Conservation (phyloP, 176 grass and related monocot genomes). For the Oryza meridionalis region DNA sequence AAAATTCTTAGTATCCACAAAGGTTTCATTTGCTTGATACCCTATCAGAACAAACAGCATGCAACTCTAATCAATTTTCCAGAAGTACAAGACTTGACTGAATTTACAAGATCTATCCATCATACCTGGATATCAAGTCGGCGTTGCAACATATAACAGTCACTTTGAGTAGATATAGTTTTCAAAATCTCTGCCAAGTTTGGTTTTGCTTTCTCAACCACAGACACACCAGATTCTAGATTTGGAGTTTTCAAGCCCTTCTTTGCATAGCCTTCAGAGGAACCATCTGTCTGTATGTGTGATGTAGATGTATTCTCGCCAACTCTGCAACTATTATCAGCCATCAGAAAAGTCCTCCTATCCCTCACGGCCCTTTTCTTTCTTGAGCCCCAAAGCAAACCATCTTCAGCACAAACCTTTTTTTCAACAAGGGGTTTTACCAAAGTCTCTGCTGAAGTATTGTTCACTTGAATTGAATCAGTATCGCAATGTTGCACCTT, state of each 20-base stretch:
- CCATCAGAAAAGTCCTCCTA: slow-evolving; percentile 40
- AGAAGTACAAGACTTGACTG: neutral
- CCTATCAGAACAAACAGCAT: slow-evolving; percentile 7
- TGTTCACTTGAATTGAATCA: slow-evolving; percentile 47
- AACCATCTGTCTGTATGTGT: slow-evolving; percentile 43
- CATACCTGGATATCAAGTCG: slow-evolving; percentile 80
- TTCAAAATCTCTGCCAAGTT: slow-evolving; percentile 64
- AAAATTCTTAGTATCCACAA: slow-evolving; percentile 4
- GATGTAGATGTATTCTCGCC: slow-evolving; percentile 56
- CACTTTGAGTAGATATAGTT: slow-evolving; percentile 62
- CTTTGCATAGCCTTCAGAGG: slow-evolving; percentile 48
- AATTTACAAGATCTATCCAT: slow-evolving; percentile 16
- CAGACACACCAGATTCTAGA: slow-evolving; percentile 24
- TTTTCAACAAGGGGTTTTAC: slow-evolving; percentile 35
- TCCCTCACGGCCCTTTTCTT: slow-evolving; percentile 75
- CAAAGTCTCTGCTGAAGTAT: slow-evolving; percentile 44
- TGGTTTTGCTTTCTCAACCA: slow-evolving; percentile 30
- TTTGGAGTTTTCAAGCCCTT: slow-evolving; percentile 43
- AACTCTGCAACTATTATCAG: slow-evolving; percentile 40
- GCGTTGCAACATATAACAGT: slow-evolving; percentile 65
- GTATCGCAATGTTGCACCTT: slow-evolving; percentile 33
- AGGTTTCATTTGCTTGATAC: slow-evolving; percentile 32
- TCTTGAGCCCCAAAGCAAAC: slow-evolving; percentile 62
- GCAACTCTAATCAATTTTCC: neutral
- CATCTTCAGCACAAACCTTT: slow-evolving; percentile 36